These are phyloP conservation scores for Harrya chromipes DNA, from an alignment of 768 basidiomycete genomes.

Conservation along the genomic window DNA sequence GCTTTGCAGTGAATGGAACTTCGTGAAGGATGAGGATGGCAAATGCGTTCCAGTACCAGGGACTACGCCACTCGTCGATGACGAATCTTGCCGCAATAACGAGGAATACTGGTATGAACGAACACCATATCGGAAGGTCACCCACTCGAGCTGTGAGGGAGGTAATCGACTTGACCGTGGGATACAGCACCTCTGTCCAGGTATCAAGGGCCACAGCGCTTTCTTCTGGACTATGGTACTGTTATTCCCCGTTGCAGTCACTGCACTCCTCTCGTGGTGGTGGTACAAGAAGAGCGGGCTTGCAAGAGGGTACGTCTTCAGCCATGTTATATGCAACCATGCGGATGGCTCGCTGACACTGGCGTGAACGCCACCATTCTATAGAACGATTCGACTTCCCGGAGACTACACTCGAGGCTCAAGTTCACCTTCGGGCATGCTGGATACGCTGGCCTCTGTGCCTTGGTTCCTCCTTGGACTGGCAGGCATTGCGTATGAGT, in stretches of 20 bases:
- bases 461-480: constrained; percentile 89
- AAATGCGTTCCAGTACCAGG: constrained; percentile 78
- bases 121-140: constrained; percentile 87
- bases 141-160: constrained; percentile 82
- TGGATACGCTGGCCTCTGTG: constrained; percentile 80
- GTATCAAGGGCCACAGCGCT: constrained; percentile 64
- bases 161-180: constrained; percentile 82
- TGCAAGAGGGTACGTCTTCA: constrained; percentile 62
- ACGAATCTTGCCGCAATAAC: constrained; percentile 57
- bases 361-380: constrained; percentile 1
- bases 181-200: constrained; percentile 72
- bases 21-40: constrained; percentile 62
- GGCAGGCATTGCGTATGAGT: constrained; percentile 69
- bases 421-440: constrained; percentile 41
- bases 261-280: constrained; percentile 74
- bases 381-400: constrained; percentile 75
- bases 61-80: constrained; percentile 56
- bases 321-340: background rate
- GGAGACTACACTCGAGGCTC: constrained; percentile 38
- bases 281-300: constrained; percentile 75
- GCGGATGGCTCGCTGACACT: constrained; percentile 3
- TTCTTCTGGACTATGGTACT: constrained; percentile 86
- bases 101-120: constrained; percentile 92
- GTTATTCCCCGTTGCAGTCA: constrained; percentile 72
- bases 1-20: constrained; percentile 82